These are phyloP conservation scores for Chalciporus sphaerocephalus DNA, from an alignment of 768 basidiomycete genomes.

Conservation along the genomic window DNA sequence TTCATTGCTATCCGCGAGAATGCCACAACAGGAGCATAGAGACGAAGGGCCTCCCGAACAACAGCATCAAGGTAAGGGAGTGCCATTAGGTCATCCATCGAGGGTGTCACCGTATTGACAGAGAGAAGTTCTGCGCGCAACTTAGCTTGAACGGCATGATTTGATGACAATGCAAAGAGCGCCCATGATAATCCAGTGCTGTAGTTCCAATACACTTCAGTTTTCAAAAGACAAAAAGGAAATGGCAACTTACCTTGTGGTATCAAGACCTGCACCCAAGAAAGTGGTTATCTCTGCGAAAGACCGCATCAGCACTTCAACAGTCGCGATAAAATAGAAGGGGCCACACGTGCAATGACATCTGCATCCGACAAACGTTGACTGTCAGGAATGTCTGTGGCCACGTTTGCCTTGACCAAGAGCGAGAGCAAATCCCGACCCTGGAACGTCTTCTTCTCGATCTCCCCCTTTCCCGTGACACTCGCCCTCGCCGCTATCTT, in stretches of 20 bases:
- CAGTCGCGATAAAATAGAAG: too few species aligned
- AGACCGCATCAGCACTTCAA: neutral
- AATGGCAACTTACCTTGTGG: conserved; percentile 40
- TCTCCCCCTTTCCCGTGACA: conserved; percentile 23
- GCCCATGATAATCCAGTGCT: conserved; percentile 52
- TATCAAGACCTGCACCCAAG: conserved; percentile 57
- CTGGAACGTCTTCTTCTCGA: conserved; percentile 30
- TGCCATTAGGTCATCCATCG: conserved; percentile 64
- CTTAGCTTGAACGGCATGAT: conserved; percentile 47
- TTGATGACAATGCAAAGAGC: conserved; percentile 49
- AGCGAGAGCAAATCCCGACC: conserved; percentile 58
- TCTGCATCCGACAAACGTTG: conserved; percentile 61
- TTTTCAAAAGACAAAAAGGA: too few species aligned
- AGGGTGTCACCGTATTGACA: conserved; percentile 51
- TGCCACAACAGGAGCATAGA: conserved; percentile 48
- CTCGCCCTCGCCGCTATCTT: conserved; percentile 35
- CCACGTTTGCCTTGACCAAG: too few species aligned
- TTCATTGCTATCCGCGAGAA: conserved; percentile 43
- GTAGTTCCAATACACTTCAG: too few species aligned
- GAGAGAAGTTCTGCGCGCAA: conserved; percentile 55
- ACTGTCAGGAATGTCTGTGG: conserved; percentile 49
- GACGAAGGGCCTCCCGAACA: conserved; percentile 54
- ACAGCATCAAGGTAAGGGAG: conserved; percentile 69
- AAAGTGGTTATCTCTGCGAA: conserved; percentile 56
- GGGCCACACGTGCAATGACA: conserved; percentile 47